phyloP scores from a whole-genome alignment of 129 eudicot genomes.

The Arctium minus region DNA sequence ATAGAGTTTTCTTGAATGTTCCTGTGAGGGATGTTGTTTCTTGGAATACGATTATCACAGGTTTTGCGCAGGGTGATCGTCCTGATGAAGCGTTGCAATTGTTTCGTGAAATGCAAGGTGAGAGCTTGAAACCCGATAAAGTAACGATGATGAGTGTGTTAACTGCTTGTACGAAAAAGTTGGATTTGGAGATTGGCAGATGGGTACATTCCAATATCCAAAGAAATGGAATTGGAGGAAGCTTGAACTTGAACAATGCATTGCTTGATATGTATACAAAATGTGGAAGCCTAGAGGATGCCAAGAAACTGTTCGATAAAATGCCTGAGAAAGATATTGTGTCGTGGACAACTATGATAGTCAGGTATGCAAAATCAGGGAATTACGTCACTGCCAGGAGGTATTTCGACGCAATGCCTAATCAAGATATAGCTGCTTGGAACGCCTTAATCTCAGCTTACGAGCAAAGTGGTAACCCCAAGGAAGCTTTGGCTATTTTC shows the following conservation, averaged over 20 bases:
- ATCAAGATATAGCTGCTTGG: slow-evolving; percentile 69
- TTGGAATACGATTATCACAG: slow-evolving; percentile 74
- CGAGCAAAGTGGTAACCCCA: slow-evolving; percentile 60
- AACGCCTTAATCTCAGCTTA: slow-evolving; percentile 73
- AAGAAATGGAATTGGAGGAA: slow-evolving; percentile 33
- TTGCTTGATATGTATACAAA: slow-evolving; percentile 75
- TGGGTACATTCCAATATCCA: slow-evolving; percentile 53
- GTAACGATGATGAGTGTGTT: slow-evolving; percentile 61
- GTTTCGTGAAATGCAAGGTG: slow-evolving; percentile 46
- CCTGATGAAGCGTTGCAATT: slow-evolving; percentile 48
- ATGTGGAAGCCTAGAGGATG: slow-evolving; percentile 60
- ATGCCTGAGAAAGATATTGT: slow-evolving; percentile 58
- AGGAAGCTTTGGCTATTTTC: slow-evolving; percentile 66
- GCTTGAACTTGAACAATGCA: slow-evolving; percentile 47
- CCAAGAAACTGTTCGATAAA: slow-evolving; percentile 46
- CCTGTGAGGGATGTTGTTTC: slow-evolving; percentile 61
- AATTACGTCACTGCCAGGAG: slow-evolving; percentile 46
- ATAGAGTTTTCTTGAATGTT: slow-evolving; percentile 46
- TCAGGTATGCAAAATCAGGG: slow-evolving; percentile 59
- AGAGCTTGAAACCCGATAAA: slow-evolving; percentile 41
- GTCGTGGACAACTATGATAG: slow-evolving; percentile 74
- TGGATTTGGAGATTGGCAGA: slow-evolving; percentile 51
- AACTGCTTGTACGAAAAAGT: slow-evolving; percentile 54
- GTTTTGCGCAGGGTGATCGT: slow-evolving; percentile 43
- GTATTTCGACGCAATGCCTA: slow-evolving; percentile 49